Base-by-base conservation (phyloP, 805 yeast genomes). In the Saturnispora bothae region DNA sequence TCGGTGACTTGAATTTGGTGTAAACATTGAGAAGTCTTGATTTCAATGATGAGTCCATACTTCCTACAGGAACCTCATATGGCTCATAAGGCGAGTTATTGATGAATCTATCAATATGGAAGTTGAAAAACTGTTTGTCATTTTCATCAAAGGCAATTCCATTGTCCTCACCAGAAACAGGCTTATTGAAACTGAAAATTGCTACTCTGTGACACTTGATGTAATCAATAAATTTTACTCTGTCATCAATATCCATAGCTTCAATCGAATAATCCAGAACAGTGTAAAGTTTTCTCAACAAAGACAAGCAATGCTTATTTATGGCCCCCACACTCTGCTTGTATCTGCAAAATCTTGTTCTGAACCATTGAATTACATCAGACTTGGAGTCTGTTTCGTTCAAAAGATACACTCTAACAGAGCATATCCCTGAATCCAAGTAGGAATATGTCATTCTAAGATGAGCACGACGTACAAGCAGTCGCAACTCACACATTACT, bases 401-500 rank as follows among this genome's bases (percentile, higher is more conserved):
- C 1, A 76, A 47, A 1, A 59, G 50, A 43, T 74, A 77, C 0
- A 77, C 45, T 42, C 83, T 57, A 1, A 73, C 41, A 38, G 41
- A 57, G 3, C 51, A 52, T 3, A 59, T 20, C 2, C 51, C 35
- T 8, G 9, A 43, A 31, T 33, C 47, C 36, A 54, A 28, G 9
- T 50, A 32, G 39, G 46, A 59, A 44, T 61, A 76, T 0, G 83
- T 75, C 3, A 71, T 64, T 50, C 65, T 58, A 3, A 65, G 41
- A 43, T 57, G 62, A 8, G 65, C 59, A 41, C 65, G 55, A 7
- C 59, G 50, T 2, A 67, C 53, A 35, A 78, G 59, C 40, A 69
- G 70, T 4, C 60, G 54, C 19, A 76, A 44, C 34, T 68, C 69
- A 3, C 42, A 32, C 4, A 71, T 33, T 0, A 65, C 20, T 1